Evolutionary conservation across 2,329 filamentous ascomycete species (phyloP).

Genomic region (Aspergillus sp.): DNA sequence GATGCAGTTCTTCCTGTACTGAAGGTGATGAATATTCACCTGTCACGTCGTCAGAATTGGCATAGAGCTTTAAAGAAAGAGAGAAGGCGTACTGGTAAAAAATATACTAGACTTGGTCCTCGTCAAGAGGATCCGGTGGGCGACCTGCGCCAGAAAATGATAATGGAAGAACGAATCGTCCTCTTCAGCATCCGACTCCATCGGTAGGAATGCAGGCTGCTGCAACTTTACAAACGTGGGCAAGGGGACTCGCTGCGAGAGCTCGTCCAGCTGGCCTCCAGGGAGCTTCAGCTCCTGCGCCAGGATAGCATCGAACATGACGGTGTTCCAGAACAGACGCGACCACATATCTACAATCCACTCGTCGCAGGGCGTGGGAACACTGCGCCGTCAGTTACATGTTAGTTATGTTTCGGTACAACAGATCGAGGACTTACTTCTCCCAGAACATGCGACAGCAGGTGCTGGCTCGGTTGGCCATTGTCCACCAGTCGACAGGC

Average conservation of each 20-base stretch:
- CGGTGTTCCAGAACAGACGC: not conserved
- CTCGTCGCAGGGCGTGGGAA: not conserved
- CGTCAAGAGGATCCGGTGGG: not conserved
- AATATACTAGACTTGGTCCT: conserved; percentile 1
- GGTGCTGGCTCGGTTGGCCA: not conserved
- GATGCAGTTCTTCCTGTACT: not conserved
- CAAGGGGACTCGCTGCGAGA: not conserved
- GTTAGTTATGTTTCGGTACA: not conserved
- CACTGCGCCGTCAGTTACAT: not conserved
- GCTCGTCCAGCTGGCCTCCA: not conserved
- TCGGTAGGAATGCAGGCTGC: not conserved
- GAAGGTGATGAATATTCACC: not conserved
- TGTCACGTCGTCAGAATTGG: not conserved
- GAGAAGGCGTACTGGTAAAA: not conserved
- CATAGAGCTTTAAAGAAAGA: not conserved
- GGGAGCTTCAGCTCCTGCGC: not conserved
- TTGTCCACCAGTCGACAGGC: conserved; percentile 1
- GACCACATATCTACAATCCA: not conserved
- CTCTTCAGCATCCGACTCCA: not conserved
- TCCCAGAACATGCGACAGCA: not conserved
- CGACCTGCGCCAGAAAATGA: not conserved
- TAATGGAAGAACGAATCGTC: not conserved
- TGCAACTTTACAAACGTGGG: not conserved
- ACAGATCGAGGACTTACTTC: not conserved
- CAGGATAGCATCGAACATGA: not conserved